Evolutionary conservation across 495 filamentous ascomycete species (phyloP), one percentile per base, ranked within the genome.

Genomic region (Neurospora cerealis): DNA sequence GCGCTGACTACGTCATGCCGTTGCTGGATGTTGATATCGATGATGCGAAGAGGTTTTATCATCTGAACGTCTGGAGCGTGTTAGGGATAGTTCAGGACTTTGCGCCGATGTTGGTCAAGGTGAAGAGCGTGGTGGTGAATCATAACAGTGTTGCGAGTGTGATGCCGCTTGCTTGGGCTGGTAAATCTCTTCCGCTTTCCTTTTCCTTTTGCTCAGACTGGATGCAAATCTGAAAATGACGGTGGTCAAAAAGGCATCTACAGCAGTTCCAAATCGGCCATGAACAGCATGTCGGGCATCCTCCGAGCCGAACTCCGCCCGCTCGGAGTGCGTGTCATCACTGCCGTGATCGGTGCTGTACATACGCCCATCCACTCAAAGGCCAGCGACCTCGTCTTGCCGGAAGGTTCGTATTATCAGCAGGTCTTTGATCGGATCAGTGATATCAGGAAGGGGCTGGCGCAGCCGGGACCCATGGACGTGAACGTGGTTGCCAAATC

Each of bases 21-120:
- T 75, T 87, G 42, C 38, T 84, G 2, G 88, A 91, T 73, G 76
- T 84, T 3, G 78, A 83, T 46, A 73, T 88, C 2, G 82, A 82
- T 4, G 81, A 79, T 6, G 80, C 81, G 0, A 82, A 82, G 62
- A 77, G 79, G 15, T 79, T 89, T 5, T 86, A 87, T 72, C 81
- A 89, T 19, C 80, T 83, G 34, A 90, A 91, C 69, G 81, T 90
- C 37, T 87, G 88, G 74, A 85, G 79, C 8, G 75, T 84, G 1
- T 74, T 91, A 39, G 82, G 81, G 1, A 80, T 88, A 41, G 86
- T 85, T 1, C 83, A 89, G 62, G 85, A 84, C 1, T 90, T 91
- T 77, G 73, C 84, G 24, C 85, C 86, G 21, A 76, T 89, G 10
- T 74, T 91, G 19, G 82, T 89, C n/a, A 72, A 79, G 28, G 80